These are phyloP conservation scores for Decorospora gaudefroyi DNA, from an alignment of 2,329 filamentous ascomycete genomes.

Conservation along the genomic window DNA sequence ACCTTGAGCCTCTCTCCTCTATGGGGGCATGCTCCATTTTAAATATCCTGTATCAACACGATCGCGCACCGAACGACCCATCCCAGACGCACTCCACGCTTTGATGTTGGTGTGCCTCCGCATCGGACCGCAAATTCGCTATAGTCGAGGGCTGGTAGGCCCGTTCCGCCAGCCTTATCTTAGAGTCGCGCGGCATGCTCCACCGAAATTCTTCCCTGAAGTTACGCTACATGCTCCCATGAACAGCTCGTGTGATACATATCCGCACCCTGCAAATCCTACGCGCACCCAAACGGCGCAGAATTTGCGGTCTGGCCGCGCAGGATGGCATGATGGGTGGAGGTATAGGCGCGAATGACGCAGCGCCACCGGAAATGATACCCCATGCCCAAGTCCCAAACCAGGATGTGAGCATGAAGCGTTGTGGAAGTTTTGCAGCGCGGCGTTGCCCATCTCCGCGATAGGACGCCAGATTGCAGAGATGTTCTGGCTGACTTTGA, in stretches of 20 bases:
- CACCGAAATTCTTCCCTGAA: constrained; percentile 7
- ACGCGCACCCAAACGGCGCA: constrained; percentile 3
- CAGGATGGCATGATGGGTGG: constrained; percentile 10
- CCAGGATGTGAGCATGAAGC: constrained; percentile 10
- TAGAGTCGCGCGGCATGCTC: constrained; percentile 15
- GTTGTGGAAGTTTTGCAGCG: constrained; percentile 6
- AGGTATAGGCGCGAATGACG: constrained; percentile 20
- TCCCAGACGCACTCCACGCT: constrained; percentile 5
- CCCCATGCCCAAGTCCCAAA: constrained; percentile 21
- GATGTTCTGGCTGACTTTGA: constrained; percentile 23
- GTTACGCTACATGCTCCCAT: constrained; percentile 10
- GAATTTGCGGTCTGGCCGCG: constrained; percentile 5
- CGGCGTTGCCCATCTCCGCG: constrained; percentile 17
- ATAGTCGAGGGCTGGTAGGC: constrained; percentile 20
- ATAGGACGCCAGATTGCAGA: constrained; percentile 16
- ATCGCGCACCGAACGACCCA: constrained; percentile 2
- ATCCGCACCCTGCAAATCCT: not conserved
- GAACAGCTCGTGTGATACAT: constrained; percentile 7
- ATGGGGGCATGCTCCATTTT: constrained; percentile 19
- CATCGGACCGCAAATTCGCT: constrained; percentile 5
- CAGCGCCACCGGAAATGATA: constrained; percentile 15
- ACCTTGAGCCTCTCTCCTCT: constrained; percentile 1
- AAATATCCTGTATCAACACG: constrained; percentile 12
- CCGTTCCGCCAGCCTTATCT: constrained; percentile 30
- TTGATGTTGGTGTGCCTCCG: constrained; percentile 11